phyloP scores from a whole-genome alignment of 306 rosid genomes.

The Dryas drummondii region DNA sequence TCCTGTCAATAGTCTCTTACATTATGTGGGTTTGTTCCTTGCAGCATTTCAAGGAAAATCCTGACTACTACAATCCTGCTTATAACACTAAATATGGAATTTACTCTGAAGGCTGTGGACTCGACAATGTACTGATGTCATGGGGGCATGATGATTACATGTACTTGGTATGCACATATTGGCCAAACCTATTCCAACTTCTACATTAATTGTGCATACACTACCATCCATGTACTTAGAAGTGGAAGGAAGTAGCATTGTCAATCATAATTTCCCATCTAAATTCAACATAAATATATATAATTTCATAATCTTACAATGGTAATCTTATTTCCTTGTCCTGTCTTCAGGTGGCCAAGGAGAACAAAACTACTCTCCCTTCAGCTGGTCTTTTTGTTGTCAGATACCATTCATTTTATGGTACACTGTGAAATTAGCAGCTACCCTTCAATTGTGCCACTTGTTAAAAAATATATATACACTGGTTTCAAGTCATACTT shows the following conservation, averaged over 20 bases:
- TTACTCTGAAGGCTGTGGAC: slow-evolving; percentile 34
- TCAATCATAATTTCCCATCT: neutral
- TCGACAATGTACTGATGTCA: slow-evolving; percentile 28
- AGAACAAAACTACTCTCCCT: slow-evolving; percentile 26
- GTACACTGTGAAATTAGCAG: slow-evolving; percentile 5
- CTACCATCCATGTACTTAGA: neutral
- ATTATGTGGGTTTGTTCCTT: neutral
- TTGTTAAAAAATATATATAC: neutral
- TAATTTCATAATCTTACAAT: neutral
- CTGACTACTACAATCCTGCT: slow-evolving; percentile 24
- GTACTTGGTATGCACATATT: slow-evolving; percentile 24
- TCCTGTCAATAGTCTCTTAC: neutral
- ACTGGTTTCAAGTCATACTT: neutral
- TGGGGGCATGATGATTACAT: slow-evolving; percentile 37
- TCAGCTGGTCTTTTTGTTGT: slow-evolving; percentile 33
- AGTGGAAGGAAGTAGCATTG: neutral
- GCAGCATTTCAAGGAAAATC: slow-evolving; percentile 28
- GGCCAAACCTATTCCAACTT: neutral
- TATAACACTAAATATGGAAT: slow-evolving; percentile 28
- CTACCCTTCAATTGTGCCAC: neutral
- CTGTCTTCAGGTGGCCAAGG: slow-evolving; percentile 31
- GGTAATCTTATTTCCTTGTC: neutral
- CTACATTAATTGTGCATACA: slow-evolving; percentile 4
- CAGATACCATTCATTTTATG: slow-evolving; percentile 37
- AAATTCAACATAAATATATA: neutral